Evolutionary conservation across 306 rosid genomes (phyloP), one percentile per base, ranked within the genome.

Genomic region (Malus sylvestris): DNA sequence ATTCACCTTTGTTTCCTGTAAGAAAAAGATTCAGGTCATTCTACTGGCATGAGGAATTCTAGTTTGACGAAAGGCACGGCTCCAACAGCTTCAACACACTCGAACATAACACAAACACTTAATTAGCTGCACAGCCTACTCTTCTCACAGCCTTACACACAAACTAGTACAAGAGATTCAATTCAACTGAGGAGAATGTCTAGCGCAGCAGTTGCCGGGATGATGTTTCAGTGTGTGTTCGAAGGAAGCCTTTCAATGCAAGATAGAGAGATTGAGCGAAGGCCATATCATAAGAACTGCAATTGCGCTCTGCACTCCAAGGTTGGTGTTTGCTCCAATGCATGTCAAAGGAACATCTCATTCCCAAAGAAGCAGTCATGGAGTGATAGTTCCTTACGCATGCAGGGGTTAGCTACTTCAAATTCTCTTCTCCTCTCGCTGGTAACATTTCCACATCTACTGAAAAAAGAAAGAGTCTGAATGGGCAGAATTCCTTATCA

Each of bases 281-380:
- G 97, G 76, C 98, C 98, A 30, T 91, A 89, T 83, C 97, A 85
- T 65, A 79, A 79, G 46, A 78, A 81, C 73, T 85, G 88, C 63
- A 25, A 67, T 14, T 85, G 88, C 19, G 83, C 81, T 0, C 85
- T 78, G 22, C 81, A 75, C 76, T 14, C 68, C 42, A 30, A 63
- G 11, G 20, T 5, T 3, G 66, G 66, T 25, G 1, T 4, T 23
- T 27, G 18, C 66, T 25, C 35, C 35, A 12, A 61, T 61, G 35
- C 35, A 23, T 12, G 66, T 25, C 66, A 61, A 25, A 13, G 66
- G 66, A 61, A 66, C 49, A 19, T 35, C 8, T 66, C 70, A 25
- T 66, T 66, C 38, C 70, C 51, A 5, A 66, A 33, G 49, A 35
- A 66, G 29, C 44, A 35, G 12, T 66, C 49, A 15, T 66, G 70